These are phyloP conservation scores for Jatropha curcas DNA, from an alignment of 345 rosid species.

Conservation along the genomic window DNA sequence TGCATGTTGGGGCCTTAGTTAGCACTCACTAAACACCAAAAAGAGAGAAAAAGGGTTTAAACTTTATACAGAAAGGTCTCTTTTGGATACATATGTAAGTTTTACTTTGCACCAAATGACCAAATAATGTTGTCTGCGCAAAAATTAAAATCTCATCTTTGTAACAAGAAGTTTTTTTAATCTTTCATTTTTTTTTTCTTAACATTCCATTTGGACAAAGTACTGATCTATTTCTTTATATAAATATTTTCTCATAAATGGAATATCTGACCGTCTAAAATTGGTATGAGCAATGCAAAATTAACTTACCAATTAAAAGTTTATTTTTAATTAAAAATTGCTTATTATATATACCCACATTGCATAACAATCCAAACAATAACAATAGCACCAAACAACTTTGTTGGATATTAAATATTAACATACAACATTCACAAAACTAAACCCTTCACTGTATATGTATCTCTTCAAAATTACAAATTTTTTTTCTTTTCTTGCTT, in stretches of 20 bases:
- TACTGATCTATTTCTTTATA: too few species aligned
- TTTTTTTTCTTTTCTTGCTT: too few species aligned
- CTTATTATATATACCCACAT: too few species aligned
- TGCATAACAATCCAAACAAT: not conserved
- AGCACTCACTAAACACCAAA: not conserved
- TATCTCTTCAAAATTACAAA: not conserved
- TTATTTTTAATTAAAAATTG: too few species aligned
- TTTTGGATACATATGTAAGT: slow-evolving; percentile 20
- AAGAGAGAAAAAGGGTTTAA: too few species aligned
- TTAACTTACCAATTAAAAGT: too few species aligned
- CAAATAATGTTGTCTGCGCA: not conserved
- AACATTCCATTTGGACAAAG: too few species aligned
- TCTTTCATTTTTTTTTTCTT: not conserved
- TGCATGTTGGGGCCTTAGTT: not conserved
- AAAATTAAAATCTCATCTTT: not conserved
- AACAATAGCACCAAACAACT: not conserved
- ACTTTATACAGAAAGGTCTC: slow-evolving; percentile 7
- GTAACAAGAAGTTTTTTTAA: too few species aligned
- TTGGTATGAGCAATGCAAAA: too few species aligned
- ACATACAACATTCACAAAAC: not conserved
- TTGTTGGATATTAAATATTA: not conserved
- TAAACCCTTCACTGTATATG: not conserved
- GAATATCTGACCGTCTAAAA: too few species aligned
- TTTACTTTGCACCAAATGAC: not conserved
- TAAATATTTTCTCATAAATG: too few species aligned